Evolutionary conservation across 2,329 filamentous ascomycete species (phyloP).

Genomic region (Metarhizium rileyi): DNA sequence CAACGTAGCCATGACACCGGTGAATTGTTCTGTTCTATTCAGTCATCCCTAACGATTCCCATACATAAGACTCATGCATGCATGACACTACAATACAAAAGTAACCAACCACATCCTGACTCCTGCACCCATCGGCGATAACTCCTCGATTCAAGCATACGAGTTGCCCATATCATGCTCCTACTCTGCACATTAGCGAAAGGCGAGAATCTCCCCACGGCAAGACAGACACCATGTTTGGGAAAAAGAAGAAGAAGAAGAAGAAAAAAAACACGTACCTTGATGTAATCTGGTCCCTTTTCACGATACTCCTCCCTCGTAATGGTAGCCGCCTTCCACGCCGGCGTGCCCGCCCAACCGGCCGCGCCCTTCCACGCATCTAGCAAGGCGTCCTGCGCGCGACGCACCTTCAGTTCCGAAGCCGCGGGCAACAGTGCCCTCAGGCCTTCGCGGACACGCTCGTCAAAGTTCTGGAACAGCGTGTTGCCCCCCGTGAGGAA

Average conservation of each 20-base stretch:
- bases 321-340: constrained; percentile 56
- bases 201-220: not conserved
- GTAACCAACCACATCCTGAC: constrained; percentile 13
- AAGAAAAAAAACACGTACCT: constrained; percentile 41
- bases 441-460: constrained; percentile 65
- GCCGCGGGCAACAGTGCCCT: constrained; percentile 62
- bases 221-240: not conserved
- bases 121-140: constrained; percentile 5
- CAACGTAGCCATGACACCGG: too few species aligned
- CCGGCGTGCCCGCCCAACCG: constrained; percentile 59
- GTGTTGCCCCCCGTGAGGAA: constrained; percentile 94
- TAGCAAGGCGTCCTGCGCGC: constrained; percentile 64
- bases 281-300: constrained; percentile 89
- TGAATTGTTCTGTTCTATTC: not conserved
- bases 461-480: constrained; percentile 77
- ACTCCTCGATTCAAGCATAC: constrained; percentile 28
- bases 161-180: constrained; percentile 60
- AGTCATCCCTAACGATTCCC: constrained; percentile 6
- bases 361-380: constrained; percentile 95
- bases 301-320: constrained; percentile 78
- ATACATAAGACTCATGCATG: constrained; percentile 6
- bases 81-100: constrained; percentile 1
- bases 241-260: not conserved
- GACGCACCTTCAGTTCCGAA: constrained; percentile 57
- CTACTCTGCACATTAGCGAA: constrained; percentile 23